Evolutionary conservation across 495 filamentous ascomycete genomes (phyloP), one percentile per base, ranked within the genome.

Genomic region (Penicillium diatomitis): DNA sequence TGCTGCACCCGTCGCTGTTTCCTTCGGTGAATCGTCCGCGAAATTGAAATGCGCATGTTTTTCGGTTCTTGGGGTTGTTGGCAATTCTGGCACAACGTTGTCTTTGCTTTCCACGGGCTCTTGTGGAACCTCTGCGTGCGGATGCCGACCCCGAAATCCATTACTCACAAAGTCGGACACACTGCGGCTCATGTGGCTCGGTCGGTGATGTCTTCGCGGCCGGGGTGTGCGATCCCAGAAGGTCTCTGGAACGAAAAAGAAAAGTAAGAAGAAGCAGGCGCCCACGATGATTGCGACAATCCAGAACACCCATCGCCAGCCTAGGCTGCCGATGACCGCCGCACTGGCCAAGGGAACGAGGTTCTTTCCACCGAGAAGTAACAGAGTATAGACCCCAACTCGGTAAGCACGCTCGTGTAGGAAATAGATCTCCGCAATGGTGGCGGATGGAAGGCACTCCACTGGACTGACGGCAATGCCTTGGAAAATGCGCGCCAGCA

Each of bases 371-470:
- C 90, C 87, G 0, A 98, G 77, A 8, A 96, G 74, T 3, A 96
- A 65, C 8, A 98, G 67, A 0, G 91, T 96, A 62, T 98, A 98
- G 20, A 96, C 89, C n/a, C 92, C 92, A 33, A 98, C 80, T 6
- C 92, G 84, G 60, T 90, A 97, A 2, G 92, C 92, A 38, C 91
- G 75, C 68, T 97, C 92, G 53, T 97, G 92, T 11, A 97, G 71
- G 60, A 95, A 96, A 71, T 88, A 98, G 52, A 97, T 96, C 65
- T 98, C 92, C 6, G 90, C 90, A 52, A 97, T 89, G 0, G 90
- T 95, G 8, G 92, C 92, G 3, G 89, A 95, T 0, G 92, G 92
- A 42, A 98, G 76, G 57, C 88, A 91, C 65, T 98, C 92, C n/a
- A 94, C 88, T 0, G 90, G 88, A 47, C 83, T 88, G 37, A 96